These are phyloP conservation scores for Nannizziopsis barbatae DNA, from an alignment of 2,329 filamentous ascomycete genomes.

Conservation along the genomic window DNA sequence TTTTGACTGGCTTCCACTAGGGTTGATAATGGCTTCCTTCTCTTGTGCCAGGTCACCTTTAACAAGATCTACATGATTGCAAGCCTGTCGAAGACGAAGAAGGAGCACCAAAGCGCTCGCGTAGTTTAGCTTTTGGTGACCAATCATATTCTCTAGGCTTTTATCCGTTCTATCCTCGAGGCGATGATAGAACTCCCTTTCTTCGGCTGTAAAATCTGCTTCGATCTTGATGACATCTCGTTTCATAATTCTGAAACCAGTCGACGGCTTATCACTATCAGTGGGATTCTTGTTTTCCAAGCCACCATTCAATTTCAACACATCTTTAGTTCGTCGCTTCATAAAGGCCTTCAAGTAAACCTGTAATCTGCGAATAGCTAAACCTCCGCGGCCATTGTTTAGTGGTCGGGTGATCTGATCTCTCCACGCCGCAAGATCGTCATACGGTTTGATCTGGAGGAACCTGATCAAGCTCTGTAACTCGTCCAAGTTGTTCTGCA, in stretches of 20 bases:
- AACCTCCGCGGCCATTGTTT: conserved; percentile 77
- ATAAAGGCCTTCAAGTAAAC: conserved; percentile 84
- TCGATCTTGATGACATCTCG: conserved; percentile 74
- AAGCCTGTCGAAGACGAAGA: conserved; percentile 81
- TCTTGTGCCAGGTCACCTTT: conserved; percentile 78
- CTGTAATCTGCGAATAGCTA: conserved; percentile 79
- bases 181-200: conserved; percentile 74
- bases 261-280: conserved; percentile 40
- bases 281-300: conserved; percentile 57
- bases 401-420: conserved; percentile 81
- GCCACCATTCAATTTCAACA: conserved; percentile 79
- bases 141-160: conserved; percentile 82
- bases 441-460: conserved; percentile 80
- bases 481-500: conserved; percentile 98
- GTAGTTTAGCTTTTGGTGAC: conserved; percentile 67
- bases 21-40: conserved; percentile 64
- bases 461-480: conserved; percentile 89
- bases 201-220: conserved; percentile 65
- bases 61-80: conserved; percentile 84
- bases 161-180: conserved; percentile 75
- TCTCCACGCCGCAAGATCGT: conserved; percentile 77
- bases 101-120: conserved; percentile 87
- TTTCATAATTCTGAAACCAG: conserved; percentile 80
- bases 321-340: conserved; percentile 96
- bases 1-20: conserved; percentile 43